Evolutionary conservation across 2,329 filamentous ascomycete genomes (phyloP).

Genomic region (Fusarium keratoplasticum): DNA sequence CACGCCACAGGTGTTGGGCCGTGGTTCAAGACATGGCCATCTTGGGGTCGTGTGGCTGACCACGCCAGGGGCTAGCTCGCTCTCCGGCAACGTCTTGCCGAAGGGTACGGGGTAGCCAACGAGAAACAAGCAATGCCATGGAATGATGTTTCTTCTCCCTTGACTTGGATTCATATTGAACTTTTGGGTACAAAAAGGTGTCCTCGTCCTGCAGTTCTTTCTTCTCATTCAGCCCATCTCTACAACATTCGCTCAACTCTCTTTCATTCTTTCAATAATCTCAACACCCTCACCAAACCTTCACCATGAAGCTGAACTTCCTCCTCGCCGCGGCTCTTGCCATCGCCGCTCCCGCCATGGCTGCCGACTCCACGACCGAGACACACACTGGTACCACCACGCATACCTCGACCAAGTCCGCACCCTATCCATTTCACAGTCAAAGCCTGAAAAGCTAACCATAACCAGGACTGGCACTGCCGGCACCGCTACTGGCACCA

Average conservation of each 20-base stretch:
- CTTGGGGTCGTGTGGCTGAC: not conserved
- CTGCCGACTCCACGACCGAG: not conserved
- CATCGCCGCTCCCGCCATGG: not conserved
- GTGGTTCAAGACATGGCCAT: not conserved
- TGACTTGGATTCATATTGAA: not conserved
- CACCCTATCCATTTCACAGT: not conserved
- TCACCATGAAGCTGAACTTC: constrained; percentile 11
- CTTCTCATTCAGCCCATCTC: not conserved
- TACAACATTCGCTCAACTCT: not conserved
- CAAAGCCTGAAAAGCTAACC: not conserved
- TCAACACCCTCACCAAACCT: not conserved
- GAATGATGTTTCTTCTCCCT: not conserved
- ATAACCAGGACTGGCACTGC: not conserved
- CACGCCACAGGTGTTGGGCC: not conserved
- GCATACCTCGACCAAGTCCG: not conserved
- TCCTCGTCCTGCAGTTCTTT: not conserved
- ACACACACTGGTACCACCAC: not conserved
- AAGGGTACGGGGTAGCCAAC: not conserved
- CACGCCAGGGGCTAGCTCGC: not conserved
- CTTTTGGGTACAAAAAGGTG: not conserved
- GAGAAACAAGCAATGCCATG: not conserved
- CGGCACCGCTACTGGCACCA: not conserved
- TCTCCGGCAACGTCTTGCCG: not conserved
- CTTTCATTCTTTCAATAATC: not conserved
- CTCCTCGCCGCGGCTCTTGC: constrained; percentile 1